Evolutionary conservation across 495 filamentous ascomycete species (phyloP).

Genomic region (Trichoderma asperelloides): DNA sequence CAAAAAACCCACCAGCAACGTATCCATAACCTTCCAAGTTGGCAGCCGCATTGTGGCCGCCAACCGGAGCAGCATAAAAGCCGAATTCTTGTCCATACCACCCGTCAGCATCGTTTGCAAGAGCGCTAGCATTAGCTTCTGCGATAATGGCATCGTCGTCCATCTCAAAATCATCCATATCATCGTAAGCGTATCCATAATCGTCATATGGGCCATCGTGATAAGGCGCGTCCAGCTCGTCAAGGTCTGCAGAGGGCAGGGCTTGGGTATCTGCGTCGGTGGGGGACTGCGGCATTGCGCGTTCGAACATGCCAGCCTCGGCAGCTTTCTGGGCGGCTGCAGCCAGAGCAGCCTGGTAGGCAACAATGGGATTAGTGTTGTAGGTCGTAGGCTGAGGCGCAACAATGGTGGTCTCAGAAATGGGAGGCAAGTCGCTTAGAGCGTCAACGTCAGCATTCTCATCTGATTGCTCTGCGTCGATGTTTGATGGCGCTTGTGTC

Average conservation of each 20-base stretch:
- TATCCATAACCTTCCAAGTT: conserved; percentile 38
- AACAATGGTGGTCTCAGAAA: conserved; percentile 2
- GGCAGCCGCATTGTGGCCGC: conserved; percentile 19
- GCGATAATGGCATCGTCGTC: conserved; percentile 88
- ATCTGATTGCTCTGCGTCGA: conserved; percentile 8
- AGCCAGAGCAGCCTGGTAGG: conserved; percentile 74
- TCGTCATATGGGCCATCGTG: conserved; percentile 31
- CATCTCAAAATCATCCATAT: conserved; percentile 52
- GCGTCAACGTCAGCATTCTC: conserved; percentile 1
- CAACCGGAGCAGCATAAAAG: conserved; percentile 73
- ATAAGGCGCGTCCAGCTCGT: conserved; percentile 19
- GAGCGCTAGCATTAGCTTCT: conserved; percentile 84
- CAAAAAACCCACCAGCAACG: conserved; percentile 86
- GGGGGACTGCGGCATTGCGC: conserved; percentile 45
- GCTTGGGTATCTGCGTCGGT: conserved; percentile 28
- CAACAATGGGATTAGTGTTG: conserved; percentile 48
- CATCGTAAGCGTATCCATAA: conserved; percentile 31
- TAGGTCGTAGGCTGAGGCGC: conserved; percentile 14
- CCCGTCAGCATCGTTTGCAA: conserved; percentile 84
- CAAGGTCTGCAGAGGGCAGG: conserved; percentile 23
- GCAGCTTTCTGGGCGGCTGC: conserved; percentile 66
- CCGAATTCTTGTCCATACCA: conserved; percentile 96
- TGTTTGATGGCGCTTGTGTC: conserved; percentile 27
- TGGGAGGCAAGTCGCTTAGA: conserved; percentile 17
- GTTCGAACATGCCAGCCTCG: conserved; percentile 57